Conservation (phyloP, 2,329 filamentous ascomycete species). For the Aspergillus texensis region DNA sequence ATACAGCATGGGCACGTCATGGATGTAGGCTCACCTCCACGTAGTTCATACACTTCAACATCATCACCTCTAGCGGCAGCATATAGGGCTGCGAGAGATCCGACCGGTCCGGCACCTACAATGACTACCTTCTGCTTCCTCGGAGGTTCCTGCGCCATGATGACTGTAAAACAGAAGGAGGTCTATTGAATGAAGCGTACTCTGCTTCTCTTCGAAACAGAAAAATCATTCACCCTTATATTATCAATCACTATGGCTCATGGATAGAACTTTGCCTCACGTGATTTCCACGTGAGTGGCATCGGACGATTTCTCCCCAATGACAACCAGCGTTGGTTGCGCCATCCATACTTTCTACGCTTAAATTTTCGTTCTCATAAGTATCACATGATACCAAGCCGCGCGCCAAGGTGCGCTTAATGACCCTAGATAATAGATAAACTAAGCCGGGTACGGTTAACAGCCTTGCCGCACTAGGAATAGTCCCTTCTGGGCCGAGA, state of each 20-base stretch:
- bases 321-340: not conserved
- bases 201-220: not conserved
- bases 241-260: not conserved
- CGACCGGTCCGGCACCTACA: slow-evolving; percentile 91
- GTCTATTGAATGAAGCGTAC: not conserved
- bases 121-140: slow-evolving; percentile 71
- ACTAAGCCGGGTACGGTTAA: not conserved
- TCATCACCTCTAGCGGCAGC: slow-evolving; percentile 84
- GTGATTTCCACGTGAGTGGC: not conserved
- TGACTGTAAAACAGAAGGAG: not conserved
- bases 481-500: slow-evolving; percentile 1
- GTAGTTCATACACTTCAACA: slow-evolving; percentile 92
- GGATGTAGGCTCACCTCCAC: slow-evolving; percentile 68
- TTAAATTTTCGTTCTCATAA: not conserved
- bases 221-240: not conserved
- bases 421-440: not conserved
- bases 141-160: slow-evolving; percentile 17
- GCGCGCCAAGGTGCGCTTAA: not conserved
- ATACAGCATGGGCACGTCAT: not conserved
- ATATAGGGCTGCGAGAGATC: slow-evolving; percentile 88
- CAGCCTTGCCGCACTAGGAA: not conserved
- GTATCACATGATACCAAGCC: not conserved
- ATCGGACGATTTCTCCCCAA: not conserved
- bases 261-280: not conserved
- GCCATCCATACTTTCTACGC: not conserved